These are phyloP conservation scores for Orbilia brochopaga DNA, from an alignment of 2,329 filamentous ascomycete genomes.

Conservation along the genomic window DNA sequence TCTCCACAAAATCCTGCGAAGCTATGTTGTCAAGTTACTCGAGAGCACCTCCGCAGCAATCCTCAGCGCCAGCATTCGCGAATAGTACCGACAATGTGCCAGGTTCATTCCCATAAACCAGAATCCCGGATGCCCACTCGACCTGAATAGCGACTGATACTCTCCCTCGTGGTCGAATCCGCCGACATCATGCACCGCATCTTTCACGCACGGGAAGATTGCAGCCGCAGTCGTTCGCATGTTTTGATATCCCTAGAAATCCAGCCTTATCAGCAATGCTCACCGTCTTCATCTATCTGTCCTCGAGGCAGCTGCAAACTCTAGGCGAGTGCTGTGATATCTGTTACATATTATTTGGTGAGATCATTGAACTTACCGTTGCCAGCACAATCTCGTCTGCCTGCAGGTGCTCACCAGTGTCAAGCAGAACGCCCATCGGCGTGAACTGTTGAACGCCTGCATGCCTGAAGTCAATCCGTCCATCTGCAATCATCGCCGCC, in stretches of 20 bases:
- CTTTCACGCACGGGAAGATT: slow-evolving; percentile 68
- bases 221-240: slow-evolving; percentile 70
- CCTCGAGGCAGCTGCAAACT: not conserved
- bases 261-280: not conserved
- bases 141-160: slow-evolving; percentile 66
- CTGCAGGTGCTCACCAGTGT: slow-evolving; percentile 65
- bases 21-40: no score
- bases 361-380: slow-evolving; percentile 58
- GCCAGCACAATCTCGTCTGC: slow-evolving; percentile 70
- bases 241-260: slow-evolving; percentile 64
- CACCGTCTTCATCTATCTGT: no score
- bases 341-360: no score
- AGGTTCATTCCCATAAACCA: slow-evolving; percentile 72
- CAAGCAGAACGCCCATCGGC: slow-evolving; percentile 60
- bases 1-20: no score
- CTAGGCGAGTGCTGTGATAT: no score
- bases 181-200: slow-evolving; percentile 67
- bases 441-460: slow-evolving; percentile 65
- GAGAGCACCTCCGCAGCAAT: slow-evolving; percentile 55
- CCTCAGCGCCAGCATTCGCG: slow-evolving; percentile 63
- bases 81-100: slow-evolving; percentile 68
- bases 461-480: slow-evolving; percentile 69
- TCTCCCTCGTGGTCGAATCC: slow-evolving; percentile 67
- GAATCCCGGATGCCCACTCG: slow-evolving; percentile 68
- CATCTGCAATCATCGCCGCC: slow-evolving; percentile 67